phyloP scores from a whole-genome alignment of 768 basidiomycete genomes.

The Coprinopsis sp. region DNA sequence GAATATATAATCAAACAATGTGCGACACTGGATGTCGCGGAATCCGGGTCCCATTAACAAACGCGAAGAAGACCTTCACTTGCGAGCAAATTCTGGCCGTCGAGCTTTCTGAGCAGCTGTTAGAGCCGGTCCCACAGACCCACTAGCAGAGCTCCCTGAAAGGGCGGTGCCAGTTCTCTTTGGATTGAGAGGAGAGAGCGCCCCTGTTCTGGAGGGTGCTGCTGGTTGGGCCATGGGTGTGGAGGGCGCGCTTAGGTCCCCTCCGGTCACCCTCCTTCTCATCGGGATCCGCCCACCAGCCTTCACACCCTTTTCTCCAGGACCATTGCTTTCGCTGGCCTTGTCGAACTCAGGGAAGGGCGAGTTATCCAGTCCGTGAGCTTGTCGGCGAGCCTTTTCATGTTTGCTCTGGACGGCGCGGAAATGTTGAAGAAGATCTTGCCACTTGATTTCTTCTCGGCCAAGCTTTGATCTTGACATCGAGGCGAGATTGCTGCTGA shows the following conservation, averaged over 20 bases:
- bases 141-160: slow-evolving; percentile 20
- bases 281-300: slow-evolving; percentile 39
- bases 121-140: slow-evolving; percentile 27
- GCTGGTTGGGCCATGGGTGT: slow-evolving; percentile 23
- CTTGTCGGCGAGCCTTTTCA: slow-evolving; percentile 83
- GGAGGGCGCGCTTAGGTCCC: slow-evolving; percentile 24
- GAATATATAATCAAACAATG: not conserved
- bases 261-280: slow-evolving; percentile 63
- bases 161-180: slow-evolving; percentile 39
- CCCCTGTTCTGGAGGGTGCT: slow-evolving; percentile 44
- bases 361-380: slow-evolving; percentile 58
- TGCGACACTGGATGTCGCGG: not conserved
- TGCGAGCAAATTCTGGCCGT: slow-evolving; percentile 26
- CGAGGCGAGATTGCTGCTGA: slow-evolving; percentile 45
- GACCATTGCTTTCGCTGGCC: slow-evolving; percentile 22
- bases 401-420: slow-evolving; percentile 84
- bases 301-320: slow-evolving; percentile 18
- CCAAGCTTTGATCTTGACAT: slow-evolving; percentile 74
- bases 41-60: not conserved
- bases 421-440: slow-evolving; percentile 90
- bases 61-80: not conserved
- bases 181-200: slow-evolving; percentile 72
- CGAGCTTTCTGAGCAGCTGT: slow-evolving; percentile 32
- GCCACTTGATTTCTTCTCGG: slow-evolving; percentile 95
- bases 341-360: slow-evolving; percentile 45